These are phyloP conservation scores for Haplosporangium sp. DNA, from an alignment of 371 early-diverging fungal species.

Conservation along the genomic window DNA sequence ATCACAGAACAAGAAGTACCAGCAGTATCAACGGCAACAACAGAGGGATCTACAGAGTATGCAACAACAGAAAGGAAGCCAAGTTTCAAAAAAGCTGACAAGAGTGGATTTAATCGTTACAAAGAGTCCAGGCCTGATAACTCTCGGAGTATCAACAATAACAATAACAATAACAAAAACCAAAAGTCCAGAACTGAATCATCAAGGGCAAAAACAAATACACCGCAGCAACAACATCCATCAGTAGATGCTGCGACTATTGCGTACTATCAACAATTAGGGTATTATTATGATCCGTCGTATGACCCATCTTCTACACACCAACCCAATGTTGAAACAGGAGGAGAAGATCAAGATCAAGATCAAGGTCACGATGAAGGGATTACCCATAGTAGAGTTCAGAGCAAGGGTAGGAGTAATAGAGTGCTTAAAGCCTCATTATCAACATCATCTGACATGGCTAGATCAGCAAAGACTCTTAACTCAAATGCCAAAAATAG, in stretches of 20 bases:
- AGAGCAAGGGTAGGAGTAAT: slow-evolving; percentile 8
- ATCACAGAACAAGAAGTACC: not conserved
- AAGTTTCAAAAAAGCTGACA: slow-evolving; percentile 55
- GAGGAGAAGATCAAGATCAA: slow-evolving; percentile 13
- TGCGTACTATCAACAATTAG: slow-evolving; percentile 41
- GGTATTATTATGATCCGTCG: slow-evolving; percentile 45
- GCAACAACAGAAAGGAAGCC: slow-evolving; percentile 49
- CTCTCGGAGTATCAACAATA: not conserved
- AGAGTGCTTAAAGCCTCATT: not conserved
- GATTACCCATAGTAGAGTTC: not conserved
- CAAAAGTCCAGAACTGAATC: not conserved
- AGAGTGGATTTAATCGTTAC: slow-evolving; percentile 32
- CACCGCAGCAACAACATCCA: not conserved
- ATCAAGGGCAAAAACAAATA: not conserved
- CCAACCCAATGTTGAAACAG: slow-evolving; percentile 3
- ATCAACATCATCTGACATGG: not conserved
- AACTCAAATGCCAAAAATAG: slow-evolving; percentile 16
- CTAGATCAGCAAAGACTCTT: not conserved
- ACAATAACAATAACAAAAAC: not conserved
- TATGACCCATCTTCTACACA: slow-evolving; percentile 5
- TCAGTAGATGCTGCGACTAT: slow-evolving; percentile 37
- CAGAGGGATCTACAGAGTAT: not conserved
- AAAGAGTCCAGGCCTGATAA: slow-evolving; percentile 7
- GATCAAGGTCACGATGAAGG: slow-evolving; percentile 9
- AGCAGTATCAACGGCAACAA: not conserved